Percentiles rank a stretch among this genome's conserved stretches.
phyloP scores from a whole-genome alignment of 306 rosid genomes.

The Trifolium fragiferum region DNA sequence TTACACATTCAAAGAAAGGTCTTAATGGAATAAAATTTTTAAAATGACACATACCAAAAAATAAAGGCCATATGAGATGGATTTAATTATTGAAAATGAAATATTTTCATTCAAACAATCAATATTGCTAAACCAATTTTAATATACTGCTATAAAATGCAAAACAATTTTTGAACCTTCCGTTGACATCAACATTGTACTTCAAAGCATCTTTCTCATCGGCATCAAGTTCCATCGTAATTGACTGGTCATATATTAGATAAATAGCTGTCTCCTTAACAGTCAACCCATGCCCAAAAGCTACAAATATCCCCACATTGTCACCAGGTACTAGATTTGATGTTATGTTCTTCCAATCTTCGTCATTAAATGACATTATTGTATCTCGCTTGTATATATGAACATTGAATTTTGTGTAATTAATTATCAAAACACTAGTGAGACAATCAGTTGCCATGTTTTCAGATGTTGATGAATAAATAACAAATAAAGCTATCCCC shows the following conservation, averaged over 20 bases:
- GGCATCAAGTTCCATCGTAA: neutral
- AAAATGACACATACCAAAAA: neutral
- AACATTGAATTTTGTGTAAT: slow-evolving; percentile 34
- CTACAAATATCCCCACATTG: slow-evolving; percentile 24
- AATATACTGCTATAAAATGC: neutral
- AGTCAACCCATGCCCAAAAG: neutral
- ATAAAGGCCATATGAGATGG: neutral
- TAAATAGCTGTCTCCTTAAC: slow-evolving; percentile 10
- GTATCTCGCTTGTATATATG: slow-evolving; percentile 32
- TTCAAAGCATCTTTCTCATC: neutral
- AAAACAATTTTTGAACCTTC: neutral
- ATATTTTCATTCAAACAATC: neutral
- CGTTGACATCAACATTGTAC: neutral
- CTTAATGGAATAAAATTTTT: neutral
- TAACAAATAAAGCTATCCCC: slow-evolving; percentile 36
- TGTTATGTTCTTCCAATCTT: slow-evolving; percentile 30
- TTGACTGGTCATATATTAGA: slow-evolving; percentile 8
- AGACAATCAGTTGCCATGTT: slow-evolving; percentile 9
- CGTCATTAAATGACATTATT: slow-evolving; percentile 29
- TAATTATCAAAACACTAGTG: neutral
- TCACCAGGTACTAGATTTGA: slow-evolving; percentile 32
- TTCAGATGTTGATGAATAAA: slow-evolving; percentile 20
- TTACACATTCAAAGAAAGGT: neutral
- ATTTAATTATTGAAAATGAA: neutral
- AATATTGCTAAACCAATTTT: neutral